phyloP scores from a whole-genome alignment of 768 basidiomycete species.

The Agrocybe praecox region DNA sequence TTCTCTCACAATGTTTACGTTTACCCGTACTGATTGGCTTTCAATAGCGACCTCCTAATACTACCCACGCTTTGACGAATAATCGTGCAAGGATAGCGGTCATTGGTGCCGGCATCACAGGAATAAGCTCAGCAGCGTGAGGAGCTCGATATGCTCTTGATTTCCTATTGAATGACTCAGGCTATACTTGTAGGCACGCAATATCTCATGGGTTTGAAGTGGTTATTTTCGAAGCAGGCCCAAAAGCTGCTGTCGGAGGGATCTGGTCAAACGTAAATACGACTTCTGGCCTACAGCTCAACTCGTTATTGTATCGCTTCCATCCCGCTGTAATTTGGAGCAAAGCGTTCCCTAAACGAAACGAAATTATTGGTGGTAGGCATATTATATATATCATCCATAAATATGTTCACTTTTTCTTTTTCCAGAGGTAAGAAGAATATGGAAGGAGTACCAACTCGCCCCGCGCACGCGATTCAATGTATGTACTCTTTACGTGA shows the following conservation, averaged over 20 bases:
- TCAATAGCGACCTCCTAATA: slow-evolving; percentile 24
- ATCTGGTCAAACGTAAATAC: slow-evolving; percentile 55
- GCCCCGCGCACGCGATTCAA: slow-evolving; percentile 45
- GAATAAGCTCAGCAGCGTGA: slow-evolving; percentile 52
- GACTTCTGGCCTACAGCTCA: slow-evolving; percentile 53
- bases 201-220: slow-evolving; percentile 56
- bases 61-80: slow-evolving; percentile 23
- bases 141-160: background rate
- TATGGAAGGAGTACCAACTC: slow-evolving; percentile 55
- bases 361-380: slow-evolving; percentile 50
- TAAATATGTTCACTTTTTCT: background rate
- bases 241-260: slow-evolving; percentile 38
- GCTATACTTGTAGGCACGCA: slow-evolving; percentile 23
- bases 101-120: slow-evolving; percentile 53
- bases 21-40: background rate
- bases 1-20: background rate
- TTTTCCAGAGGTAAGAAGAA: slow-evolving; percentile 34
- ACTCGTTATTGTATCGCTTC: slow-evolving; percentile 53
- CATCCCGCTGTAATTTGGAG: slow-evolving; percentile 48
- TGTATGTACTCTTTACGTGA: slow-evolving; percentile 20
- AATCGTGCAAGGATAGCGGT: slow-evolving; percentile 48
- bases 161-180: too few species aligned
- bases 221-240: slow-evolving; percentile 45
- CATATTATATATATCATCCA: background rate
- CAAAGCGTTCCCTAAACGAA: slow-evolving; percentile 44